phyloP scores from a whole-genome alignment of 163 green algal species.

The Scenedesmus sp. region DNA sequence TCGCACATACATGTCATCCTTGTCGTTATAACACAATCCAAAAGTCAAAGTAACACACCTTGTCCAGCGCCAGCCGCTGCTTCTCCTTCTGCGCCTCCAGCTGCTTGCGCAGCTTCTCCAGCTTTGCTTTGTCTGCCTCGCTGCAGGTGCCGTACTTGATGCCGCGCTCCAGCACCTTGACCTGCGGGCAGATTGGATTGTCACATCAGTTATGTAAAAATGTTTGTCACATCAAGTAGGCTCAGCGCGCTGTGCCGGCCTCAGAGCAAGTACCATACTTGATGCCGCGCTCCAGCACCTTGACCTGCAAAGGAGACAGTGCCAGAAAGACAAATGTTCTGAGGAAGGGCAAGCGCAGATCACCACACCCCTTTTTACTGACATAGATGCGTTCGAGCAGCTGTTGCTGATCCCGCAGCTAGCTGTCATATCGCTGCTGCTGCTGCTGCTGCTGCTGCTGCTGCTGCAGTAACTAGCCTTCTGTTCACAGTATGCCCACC shows the following conservation, averaged over 20 bases:
- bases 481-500: neutral
- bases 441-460: constrained; percentile 4
- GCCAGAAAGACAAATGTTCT: neutral
- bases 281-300: constrained; percentile 31
- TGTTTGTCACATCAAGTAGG: neutral
- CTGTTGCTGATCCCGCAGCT: neutral
- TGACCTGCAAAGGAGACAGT: neutral
- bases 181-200: neutral
- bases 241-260: neutral
- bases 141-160: constrained; percentile 27
- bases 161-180: constrained; percentile 38
- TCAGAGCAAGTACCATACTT: constrained; percentile 15
- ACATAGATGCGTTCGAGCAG: too few species aligned
- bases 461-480: neutral
- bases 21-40: neutral
- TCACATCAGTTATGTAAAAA: neutral
- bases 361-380: too few species aligned
- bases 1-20: neutral
- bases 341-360: too few species aligned
- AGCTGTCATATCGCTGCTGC: neutral
- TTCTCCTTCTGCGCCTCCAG: constrained; percentile 49
- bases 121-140: constrained; percentile 11
- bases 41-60: constrained; percentile 9
- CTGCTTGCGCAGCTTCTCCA: constrained; percentile 28
- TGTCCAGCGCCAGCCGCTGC: constrained; percentile 45